Base-by-base conservation (phyloP, 2,329 filamentous ascomycete species). In the Alternaria sp. region DNA sequence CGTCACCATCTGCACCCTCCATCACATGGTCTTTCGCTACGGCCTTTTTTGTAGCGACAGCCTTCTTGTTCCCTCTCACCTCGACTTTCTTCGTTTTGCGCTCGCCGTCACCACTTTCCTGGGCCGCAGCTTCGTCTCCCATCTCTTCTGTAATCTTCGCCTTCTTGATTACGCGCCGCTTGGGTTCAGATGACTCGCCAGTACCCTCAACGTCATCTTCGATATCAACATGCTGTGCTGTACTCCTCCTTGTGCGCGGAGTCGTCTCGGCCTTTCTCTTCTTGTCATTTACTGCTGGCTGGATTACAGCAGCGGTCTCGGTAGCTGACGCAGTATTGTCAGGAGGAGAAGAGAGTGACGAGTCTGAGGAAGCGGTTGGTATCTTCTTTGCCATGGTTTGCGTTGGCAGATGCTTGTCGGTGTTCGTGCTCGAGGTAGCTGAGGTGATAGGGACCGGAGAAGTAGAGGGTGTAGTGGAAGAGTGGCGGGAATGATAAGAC, bases 221-320 rank as follows among this genome's bases (percentile, higher is more conserved):
- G 20, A 7, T 41, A 9, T 59, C 40, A 5, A 44, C 58, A 10
- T 63, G 50, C 20, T 40, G 56, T n/a, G 45, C 41, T 22, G 59
- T 38, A 2, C 59, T 51, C 22, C 55, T 62, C 49, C 64, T 69
- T 30, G 60, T 64, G 41, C 64, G 61, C 52, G 61, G 54, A 1
- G 57, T 65, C 10, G 67, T 59, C 22, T 68, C 67, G 4, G 69
- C 74, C 54, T 76, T 78, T 27, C 75, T 68, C 59, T 78, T 78
- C 65, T 53, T 74, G 30, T 57, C 60, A 20, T 59, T 66, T 3
- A 22, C 32, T 22, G 48, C 16, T 11, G 52, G 28, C 41, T 68
- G 65, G 9, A 51, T 49, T n/a, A 50, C 40, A 22, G 59, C 50
- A n/a, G 51, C 44, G 5, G 57, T 32, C n/a, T 67, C 60, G 20